These are phyloP conservation scores for Lactifluus hygrophoroides DNA, from an alignment of 768 basidiomycete genomes.

Conservation along the genomic window DNA sequence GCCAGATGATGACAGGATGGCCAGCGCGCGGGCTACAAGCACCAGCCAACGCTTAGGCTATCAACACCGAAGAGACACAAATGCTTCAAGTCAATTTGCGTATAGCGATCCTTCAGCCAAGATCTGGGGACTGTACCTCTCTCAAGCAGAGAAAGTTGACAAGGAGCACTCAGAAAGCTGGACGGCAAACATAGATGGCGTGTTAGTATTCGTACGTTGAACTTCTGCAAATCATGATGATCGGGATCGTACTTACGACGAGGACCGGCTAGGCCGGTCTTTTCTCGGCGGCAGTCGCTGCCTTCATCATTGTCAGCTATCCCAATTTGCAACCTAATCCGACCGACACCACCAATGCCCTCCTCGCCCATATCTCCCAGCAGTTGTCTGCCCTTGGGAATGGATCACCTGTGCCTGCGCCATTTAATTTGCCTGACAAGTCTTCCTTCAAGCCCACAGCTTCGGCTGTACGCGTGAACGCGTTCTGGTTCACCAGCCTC, in stretches of 20 bases:
- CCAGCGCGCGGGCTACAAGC: not conserved
- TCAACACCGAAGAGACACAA: not conserved
- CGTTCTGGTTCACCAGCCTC: conserved; percentile 2
- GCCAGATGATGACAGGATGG: not conserved
- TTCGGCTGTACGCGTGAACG: not conserved
- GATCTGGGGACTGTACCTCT: not conserved
- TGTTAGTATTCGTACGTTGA: not conserved
- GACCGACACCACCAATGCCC: not conserved
- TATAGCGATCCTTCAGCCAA: not conserved
- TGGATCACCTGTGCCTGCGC: not conserved
- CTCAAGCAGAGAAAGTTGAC: not conserved
- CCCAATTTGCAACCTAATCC: not conserved
- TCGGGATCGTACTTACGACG: not conserved
- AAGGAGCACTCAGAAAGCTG: not conserved
- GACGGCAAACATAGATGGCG: not conserved
- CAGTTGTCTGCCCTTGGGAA: not conserved
- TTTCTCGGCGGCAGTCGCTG: not conserved
- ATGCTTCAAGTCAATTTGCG: not conserved
- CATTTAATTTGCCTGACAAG: not conserved
- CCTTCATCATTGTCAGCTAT: not conserved
- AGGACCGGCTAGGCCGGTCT: not conserved
- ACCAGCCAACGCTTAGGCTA: too few relatives aligned
- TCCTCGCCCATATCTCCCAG: not conserved
- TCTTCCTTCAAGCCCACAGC: not conserved
- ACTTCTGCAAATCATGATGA: not conserved